Evolutionary conservation across 2,329 filamentous ascomycete species (phyloP), one percentile per base, ranked within the genome.

Genomic region (Leptographium galeiforme): DNA sequence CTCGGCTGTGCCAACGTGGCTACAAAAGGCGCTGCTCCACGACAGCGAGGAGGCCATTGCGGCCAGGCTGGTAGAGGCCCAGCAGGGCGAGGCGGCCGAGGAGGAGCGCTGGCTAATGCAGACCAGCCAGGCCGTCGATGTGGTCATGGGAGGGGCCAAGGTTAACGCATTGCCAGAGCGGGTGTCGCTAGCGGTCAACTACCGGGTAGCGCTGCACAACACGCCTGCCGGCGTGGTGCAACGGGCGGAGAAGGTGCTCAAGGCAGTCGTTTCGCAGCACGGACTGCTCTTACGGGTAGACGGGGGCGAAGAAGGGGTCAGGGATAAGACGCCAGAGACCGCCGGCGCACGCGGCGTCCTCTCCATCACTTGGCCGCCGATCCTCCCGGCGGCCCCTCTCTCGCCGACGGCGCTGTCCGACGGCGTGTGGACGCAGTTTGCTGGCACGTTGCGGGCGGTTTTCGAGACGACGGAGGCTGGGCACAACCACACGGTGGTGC

Each of bases 151-250:
- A 2, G 83, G 83, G 0, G 70, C 77, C 50, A 86, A 86, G 67
- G 74, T 76, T 61, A 86, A 86, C 57, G 80, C 82, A 0, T 72
- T 86, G 40, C 83, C 83, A 0, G 82, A 85, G 61, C 69, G 72
- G 7, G 77, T 74, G 0, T 68, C 67, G 0, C 67, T 77, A 0
- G 71, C 75, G 0, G 73, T 85, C 47, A 84, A 86, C 65, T 79
- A 74, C 66, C 78, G 71, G 60, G 72, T 79, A 2, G 76, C 78
- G 33, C 69, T 77, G 8, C 77, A 78, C 45, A 77, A 82, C 46
- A 71, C 65, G 34, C 66, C 75, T 0, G 61, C 67, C 0, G 66
- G 70, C 10, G 71, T 85, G 16, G 71, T 79, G 57, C 61, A 64
- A 16, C 72, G 77, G 63, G 74, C 10, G 59, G 65, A 10, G 63